phyloP scores from a whole-genome alignment of 352 stramenopile species.

The Globisporangium acanthophoron region DNA sequence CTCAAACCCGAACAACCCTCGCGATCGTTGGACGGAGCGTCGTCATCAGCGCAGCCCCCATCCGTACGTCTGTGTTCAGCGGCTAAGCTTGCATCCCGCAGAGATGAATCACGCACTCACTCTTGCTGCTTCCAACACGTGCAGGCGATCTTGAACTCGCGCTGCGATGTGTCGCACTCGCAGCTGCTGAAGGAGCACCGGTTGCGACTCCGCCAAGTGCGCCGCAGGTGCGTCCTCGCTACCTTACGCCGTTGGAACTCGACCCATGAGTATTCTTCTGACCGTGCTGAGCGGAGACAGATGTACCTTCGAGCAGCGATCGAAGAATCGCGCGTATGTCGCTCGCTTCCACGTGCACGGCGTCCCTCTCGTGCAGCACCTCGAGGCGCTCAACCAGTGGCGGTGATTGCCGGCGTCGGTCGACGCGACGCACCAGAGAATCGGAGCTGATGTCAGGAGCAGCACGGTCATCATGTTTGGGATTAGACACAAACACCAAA shows the following conservation, averaged over 20 bases:
- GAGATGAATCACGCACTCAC: background rate
- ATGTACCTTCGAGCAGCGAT: constrained; percentile 45
- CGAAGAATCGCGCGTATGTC: constrained; percentile 46
- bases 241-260: background rate
- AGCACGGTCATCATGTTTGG: too few species aligned
- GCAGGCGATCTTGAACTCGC: constrained; percentile 67
- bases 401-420: constrained; percentile 13
- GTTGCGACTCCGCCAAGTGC: constrained; percentile 46
- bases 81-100: background rate
- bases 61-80: background rate
- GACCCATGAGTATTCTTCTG: too few species aligned
- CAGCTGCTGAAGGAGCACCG: constrained; percentile 67
- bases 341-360: constrained; percentile 58
- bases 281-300: constrained; percentile 11
- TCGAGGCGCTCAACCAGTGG: constrained; percentile 37
- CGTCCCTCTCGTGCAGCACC: constrained; percentile 57
- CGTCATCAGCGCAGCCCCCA: background rate
- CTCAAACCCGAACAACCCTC: background rate
- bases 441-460: too few species aligned
- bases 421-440: too few species aligned
- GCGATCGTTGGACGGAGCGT: background rate
- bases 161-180: constrained; percentile 46
- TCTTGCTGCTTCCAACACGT: background rate
- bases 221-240: constrained; percentile 27
- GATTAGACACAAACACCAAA: too few species aligned